Evolutionary conservation across 2,329 filamentous ascomycete genomes (phyloP).

Genomic region (Cordyceps farinosa): DNA sequence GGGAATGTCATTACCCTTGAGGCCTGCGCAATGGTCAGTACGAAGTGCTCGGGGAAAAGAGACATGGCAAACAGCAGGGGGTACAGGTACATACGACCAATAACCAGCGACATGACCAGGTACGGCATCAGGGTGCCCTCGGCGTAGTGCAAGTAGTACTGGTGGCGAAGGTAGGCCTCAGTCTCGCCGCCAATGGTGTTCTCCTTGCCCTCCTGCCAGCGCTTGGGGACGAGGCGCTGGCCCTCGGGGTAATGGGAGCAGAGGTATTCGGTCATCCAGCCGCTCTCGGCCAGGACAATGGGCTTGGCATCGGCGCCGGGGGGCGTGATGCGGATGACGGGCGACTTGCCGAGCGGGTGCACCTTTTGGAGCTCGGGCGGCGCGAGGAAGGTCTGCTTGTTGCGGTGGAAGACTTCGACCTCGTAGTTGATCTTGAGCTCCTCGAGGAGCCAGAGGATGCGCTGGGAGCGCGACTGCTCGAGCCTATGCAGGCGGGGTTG

Average conservation of each 20-base stretch:
- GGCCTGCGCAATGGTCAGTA: constrained; percentile 27
- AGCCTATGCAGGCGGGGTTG: constrained; percentile 56
- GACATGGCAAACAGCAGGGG: not conserved
- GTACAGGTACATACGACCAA: constrained; percentile 41
- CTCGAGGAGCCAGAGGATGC: constrained; percentile 81
- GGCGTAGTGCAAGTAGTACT: constrained; percentile 75
- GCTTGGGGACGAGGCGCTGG: constrained; percentile 47
- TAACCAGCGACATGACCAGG: constrained; percentile 61
- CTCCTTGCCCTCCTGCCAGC: constrained; percentile 57
- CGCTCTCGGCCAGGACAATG: constrained; percentile 75
- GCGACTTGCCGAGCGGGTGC: constrained; percentile 85
- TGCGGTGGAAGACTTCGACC: constrained; percentile 73
- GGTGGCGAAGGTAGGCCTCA: constrained; percentile 56
- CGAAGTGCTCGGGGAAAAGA: not conserved
- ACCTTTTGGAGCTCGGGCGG: constrained; percentile 72
- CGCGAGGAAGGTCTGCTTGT: constrained; percentile 59
- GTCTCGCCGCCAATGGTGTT: constrained; percentile 57
- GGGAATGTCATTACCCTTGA: constrained; percentile 45
- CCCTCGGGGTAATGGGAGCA: constrained; percentile 57
- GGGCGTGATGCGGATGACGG: constrained; percentile 64
- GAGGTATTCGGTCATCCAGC: constrained; percentile 77
- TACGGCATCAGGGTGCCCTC: constrained; percentile 80
- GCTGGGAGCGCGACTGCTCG: constrained; percentile 75
- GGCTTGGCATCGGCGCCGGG: constrained; percentile 37
- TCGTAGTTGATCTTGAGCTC: constrained; percentile 78